Conservation (phyloP, 345 rosid genomes). For the Streptanthus diversifolius region DNA sequence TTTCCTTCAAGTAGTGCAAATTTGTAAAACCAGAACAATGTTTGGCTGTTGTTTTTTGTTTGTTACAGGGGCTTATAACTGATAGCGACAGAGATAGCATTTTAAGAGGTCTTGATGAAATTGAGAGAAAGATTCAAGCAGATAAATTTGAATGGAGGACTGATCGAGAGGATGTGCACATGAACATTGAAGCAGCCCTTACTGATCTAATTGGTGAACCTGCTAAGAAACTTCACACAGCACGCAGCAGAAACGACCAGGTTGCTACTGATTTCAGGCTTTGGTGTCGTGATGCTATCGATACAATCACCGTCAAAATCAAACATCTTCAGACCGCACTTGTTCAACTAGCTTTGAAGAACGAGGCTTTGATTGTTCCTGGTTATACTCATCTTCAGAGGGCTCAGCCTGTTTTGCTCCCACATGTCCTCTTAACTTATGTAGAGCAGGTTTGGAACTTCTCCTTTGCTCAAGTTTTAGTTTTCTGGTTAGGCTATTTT, state of each 20-base stretch:
- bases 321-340: slow-evolving; percentile 59
- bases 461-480: neutral
- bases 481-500: neutral
- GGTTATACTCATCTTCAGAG: slow-evolving; percentile 96
- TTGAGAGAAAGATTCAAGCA: slow-evolving; percentile 55
- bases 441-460: slow-evolving; percentile 68
- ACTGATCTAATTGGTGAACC: slow-evolving; percentile 96
- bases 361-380: slow-evolving; percentile 71
- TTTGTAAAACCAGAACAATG: neutral
- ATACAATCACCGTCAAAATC: slow-evolving; percentile 44
- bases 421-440: slow-evolving; percentile 78
- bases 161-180: slow-evolving; percentile 92
- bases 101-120: slow-evolving; percentile 70
- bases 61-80: slow-evolving; percentile 65
- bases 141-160: slow-evolving; percentile 84
- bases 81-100: slow-evolving; percentile 63
- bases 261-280: slow-evolving; percentile 84
- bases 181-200: slow-evolving; percentile 94
- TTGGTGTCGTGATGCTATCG: slow-evolving; percentile 96
- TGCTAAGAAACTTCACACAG: slow-evolving; percentile 95
- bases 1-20: neutral
- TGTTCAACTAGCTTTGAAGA: slow-evolving; percentile 67
- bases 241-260: slow-evolving; percentile 88
- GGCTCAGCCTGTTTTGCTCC: slow-evolving; percentile 87
- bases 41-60: neutral